A percentile compares a stretch with the other conserved stretches of the same genome.
Evolutionary conservation across 257 asterid genomes (phyloP).

Genomic region (Nicotiana obtusifolia): DNA sequence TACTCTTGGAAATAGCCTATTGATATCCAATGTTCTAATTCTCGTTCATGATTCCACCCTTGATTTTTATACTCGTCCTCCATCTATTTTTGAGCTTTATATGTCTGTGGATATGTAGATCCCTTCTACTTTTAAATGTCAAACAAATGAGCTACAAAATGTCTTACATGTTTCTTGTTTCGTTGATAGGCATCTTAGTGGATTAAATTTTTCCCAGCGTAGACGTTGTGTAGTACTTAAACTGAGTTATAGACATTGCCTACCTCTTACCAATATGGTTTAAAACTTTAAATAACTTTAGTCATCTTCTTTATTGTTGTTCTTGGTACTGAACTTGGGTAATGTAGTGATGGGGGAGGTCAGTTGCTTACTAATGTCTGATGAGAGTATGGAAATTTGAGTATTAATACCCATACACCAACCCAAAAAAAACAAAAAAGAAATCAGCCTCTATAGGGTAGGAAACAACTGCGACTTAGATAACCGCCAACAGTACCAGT

Average conservation of each 20-base stretch:
- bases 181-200: not conserved
- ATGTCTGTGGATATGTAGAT: not conserved
- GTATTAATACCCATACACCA: not conserved
- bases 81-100: not conserved
- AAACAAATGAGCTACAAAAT: not conserved
- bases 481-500: not conserved
- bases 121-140: not conserved
- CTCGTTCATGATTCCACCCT: not conserved
- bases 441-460: not conserved
- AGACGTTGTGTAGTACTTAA: not conserved
- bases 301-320: slow-evolving; percentile 1
- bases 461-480: not conserved
- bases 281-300: not conserved
- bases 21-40: not conserved
- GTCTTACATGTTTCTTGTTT: not conserved
- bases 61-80: not conserved
- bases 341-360: not conserved
- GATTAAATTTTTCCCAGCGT: not conserved
- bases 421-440: not conserved
- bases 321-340: not conserved
- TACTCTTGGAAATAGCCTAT: not conserved
- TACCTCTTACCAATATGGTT: not conserved
- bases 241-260: not conserved
- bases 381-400: not conserved
- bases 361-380: not conserved